A percentile compares a stretch with the other conserved stretches of the same genome.
phyloP scores from a whole-genome alignment of 306 rosid genomes.

The Rosa persica region DNA sequence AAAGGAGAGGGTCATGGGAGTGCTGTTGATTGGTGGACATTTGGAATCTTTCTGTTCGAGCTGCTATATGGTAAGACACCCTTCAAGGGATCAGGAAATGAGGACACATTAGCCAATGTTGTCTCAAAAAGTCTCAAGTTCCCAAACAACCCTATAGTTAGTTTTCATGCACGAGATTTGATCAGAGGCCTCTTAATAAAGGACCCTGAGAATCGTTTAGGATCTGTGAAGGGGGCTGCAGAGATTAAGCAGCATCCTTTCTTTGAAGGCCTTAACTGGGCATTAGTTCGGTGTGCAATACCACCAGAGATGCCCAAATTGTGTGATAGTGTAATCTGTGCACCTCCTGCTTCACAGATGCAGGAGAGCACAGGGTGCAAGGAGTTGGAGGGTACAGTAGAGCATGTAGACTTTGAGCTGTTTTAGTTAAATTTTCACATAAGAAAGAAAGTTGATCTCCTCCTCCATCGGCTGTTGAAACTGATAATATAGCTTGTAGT shows the following conservation, averaged over 20 bases:
- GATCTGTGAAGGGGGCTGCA: conserved; percentile 89
- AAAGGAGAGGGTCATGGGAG: conserved; percentile 88
- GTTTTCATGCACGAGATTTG: conserved; percentile 90
- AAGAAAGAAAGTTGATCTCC: conserved; percentile 19
- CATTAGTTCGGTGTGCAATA: conserved; percentile 82
- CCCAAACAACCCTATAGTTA: conserved; percentile 78
- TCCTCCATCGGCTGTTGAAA: conserved; percentile 31
- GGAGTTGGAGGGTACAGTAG: conserved; percentile 59
- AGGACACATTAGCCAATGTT: conserved; percentile 75
- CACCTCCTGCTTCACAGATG: conserved; percentile 39
- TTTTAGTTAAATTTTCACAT: conserved; percentile 47
- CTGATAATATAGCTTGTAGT: conserved; percentile 53
- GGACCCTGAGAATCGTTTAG: conserved; percentile 91
- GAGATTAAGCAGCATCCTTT: conserved; percentile 93
- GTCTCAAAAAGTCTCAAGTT: conserved; percentile 84
- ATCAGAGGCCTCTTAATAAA: conserved; percentile 73
- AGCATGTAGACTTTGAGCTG: conserved; percentile 68
- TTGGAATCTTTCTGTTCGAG: conserved; percentile 88
- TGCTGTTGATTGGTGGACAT: conserved; percentile 98
- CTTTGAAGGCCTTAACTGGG: conserved; percentile 97
- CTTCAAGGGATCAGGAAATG: conserved; percentile 77
- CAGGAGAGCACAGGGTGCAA: conserved; percentile 46
- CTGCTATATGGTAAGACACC: conserved; percentile 93
- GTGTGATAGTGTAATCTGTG: conserved; percentile 47
- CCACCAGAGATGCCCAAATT: conserved; percentile 89